phyloP scores from a whole-genome alignment of 768 basidiomycete genomes.

The Xerocomus brunneocitrinus region DNA sequence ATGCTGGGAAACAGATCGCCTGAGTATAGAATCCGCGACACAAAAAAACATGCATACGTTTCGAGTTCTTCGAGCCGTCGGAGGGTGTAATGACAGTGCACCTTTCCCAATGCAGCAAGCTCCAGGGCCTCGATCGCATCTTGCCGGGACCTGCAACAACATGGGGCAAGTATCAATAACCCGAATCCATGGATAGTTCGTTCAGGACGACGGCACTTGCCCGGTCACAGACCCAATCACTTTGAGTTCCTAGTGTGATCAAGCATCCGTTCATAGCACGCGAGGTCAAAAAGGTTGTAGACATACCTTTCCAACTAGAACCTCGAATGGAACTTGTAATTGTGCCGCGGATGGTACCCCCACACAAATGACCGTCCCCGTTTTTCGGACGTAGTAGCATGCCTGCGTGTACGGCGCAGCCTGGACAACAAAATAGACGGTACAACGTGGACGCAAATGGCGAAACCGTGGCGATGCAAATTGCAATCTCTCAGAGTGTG shows the following conservation, averaged over 20 bases:
- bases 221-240: constrained; percentile 19
- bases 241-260: constrained; percentile 16
- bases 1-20: constrained; percentile 5
- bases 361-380: constrained; percentile 39
- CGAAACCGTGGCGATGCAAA: neutral
- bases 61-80: constrained; percentile 27
- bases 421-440: neutral
- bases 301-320: constrained; percentile 28
- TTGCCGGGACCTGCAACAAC: constrained; percentile 32
- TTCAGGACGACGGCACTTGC: constrained; percentile 4
- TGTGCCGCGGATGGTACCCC: constrained; percentile 34
- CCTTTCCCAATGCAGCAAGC: constrained; percentile 38
- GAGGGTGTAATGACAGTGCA: constrained; percentile 20
- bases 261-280: neutral
- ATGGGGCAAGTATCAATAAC: neutral
- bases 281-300: neutral
- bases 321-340: constrained; percentile 28
- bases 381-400: constrained; percentile 40
- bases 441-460: neutral
- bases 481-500: neutral
- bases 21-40: neutral
- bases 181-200: neutral
- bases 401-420: constrained; percentile 40
- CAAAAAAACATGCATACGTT: constrained; percentile 7
- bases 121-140: constrained; percentile 44